Percentiles rank a stretch among this genome's conserved stretches.
phyloP scores from a whole-genome alignment of 1,284 basidiomycete genomes.

The Erythrobasidium hasegawianum region DNA sequence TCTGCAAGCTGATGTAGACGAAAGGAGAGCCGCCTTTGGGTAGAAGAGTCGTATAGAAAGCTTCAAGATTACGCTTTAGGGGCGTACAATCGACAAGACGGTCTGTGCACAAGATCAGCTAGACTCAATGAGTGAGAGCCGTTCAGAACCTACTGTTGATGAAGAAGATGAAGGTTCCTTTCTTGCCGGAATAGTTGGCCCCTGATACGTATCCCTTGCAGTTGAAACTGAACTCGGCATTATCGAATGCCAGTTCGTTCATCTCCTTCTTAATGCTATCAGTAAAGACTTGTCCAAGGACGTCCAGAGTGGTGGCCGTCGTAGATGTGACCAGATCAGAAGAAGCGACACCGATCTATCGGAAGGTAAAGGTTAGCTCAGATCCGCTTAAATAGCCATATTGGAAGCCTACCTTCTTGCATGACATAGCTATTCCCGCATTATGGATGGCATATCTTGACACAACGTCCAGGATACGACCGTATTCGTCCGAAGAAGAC shows the following conservation, averaged over 20 bases:
- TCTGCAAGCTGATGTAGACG: conserved; percentile 80
- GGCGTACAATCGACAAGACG: conserved; percentile 85
- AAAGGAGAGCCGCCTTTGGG: conserved; percentile 89
- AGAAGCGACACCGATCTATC: conserved; percentile 56
- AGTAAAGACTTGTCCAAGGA: conserved; percentile 79
- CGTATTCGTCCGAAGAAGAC: conserved; percentile 85
- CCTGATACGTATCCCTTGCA: conserved; percentile 76
- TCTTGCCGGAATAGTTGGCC: conserved; percentile 85
- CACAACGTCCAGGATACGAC: conserved; percentile 83
- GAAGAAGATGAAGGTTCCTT: conserved; percentile 81
- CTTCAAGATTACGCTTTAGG: conserved; percentile 83
- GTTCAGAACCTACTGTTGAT: conserved; percentile 71
- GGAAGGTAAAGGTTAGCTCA: neutral
- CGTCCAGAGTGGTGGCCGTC: conserved; percentile 62
- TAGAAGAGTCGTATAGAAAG: conserved; percentile 77
- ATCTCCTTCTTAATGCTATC: conserved; percentile 76
- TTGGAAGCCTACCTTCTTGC: conserved; percentile 71
- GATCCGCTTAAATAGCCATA: no score
- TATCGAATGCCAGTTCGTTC: conserved; percentile 54
- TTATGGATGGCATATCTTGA: conserved; percentile 93
- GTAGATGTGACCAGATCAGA: conserved; percentile 82
- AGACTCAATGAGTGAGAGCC: no score
- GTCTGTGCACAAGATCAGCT: conserved; percentile 56
- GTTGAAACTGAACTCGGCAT: conserved; percentile 55
- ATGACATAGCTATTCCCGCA: conserved; percentile 76